Conservation (phyloP, 2,329 filamentous ascomycete species). For the Calonectria pseudoturangicola region DNA sequence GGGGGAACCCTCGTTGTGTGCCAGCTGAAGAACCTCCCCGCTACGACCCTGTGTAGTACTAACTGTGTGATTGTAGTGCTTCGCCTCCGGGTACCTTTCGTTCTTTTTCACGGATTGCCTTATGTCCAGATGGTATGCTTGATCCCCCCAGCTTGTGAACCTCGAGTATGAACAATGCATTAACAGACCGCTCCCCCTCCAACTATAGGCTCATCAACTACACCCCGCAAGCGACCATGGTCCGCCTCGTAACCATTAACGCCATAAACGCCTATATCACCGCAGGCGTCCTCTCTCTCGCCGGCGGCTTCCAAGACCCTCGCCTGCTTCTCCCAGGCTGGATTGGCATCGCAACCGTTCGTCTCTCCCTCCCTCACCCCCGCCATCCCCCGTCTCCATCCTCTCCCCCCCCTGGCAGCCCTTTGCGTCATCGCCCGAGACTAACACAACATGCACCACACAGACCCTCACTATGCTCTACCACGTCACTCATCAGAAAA, state of each 20-base stretch:
- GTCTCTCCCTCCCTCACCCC: slow-evolving; percentile 46
- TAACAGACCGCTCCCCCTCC: background rate
- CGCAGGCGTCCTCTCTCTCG: slow-evolving; percentile 81
- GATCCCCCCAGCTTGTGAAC: slow-evolving; percentile 1
- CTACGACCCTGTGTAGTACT: slow-evolving; percentile 30
- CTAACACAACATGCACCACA: slow-evolving; percentile 6
- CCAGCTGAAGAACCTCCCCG: slow-evolving; percentile 8
- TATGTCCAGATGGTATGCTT: slow-evolving; percentile 84
- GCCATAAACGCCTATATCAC: slow-evolving; percentile 85
- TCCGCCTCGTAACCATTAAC: slow-evolving; percentile 85
- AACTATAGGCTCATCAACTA: slow-evolving; percentile 84
- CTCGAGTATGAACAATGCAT: background rate
- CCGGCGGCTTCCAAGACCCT: slow-evolving; percentile 81
- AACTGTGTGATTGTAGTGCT: slow-evolving; percentile 72
- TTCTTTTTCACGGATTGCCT: slow-evolving; percentile 91
- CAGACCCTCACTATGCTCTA: slow-evolving; percentile 84
- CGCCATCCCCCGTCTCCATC: slow-evolving; percentile 23
- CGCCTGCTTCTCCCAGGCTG: slow-evolving; percentile 84
- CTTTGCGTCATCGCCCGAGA: background rate
- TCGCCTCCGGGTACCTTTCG: slow-evolving; percentile 84
- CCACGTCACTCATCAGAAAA: slow-evolving; percentile 85
- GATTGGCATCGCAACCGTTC: slow-evolving; percentile 84
- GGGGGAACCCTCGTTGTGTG: background rate
- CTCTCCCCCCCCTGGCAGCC: slow-evolving; percentile 31
- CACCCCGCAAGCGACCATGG: slow-evolving; percentile 86